A percentile compares a stretch with the other conserved stretches of the same genome.
Conservation (phyloP, 176 grass and related monocot genomes). For the Oryza nivara region DNA sequence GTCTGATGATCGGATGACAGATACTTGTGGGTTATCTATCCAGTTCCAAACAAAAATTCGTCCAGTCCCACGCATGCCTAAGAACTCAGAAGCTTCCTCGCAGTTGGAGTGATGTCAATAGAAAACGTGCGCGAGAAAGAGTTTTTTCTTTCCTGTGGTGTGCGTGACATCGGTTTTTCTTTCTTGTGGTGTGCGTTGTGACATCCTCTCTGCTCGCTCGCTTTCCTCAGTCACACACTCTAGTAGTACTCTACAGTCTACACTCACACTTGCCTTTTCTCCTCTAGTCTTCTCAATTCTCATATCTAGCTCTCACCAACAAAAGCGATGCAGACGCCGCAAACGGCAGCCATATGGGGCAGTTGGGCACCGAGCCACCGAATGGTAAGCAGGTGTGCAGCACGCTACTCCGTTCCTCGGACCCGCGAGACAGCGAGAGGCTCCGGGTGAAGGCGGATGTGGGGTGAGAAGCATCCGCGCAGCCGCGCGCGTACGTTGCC, state of each 20-base stretch:
- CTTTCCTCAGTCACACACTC: too few species aligned
- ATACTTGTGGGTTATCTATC: neutral
- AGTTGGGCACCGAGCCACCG: too few species aligned
- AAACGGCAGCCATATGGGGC: too few species aligned
- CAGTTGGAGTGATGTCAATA: too few species aligned
- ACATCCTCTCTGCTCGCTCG: neutral
- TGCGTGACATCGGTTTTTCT: neutral
- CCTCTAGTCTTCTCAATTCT: too few species aligned
- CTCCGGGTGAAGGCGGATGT: neutral
- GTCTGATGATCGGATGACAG: neutral
- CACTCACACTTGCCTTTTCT: slow-evolving; percentile 6
- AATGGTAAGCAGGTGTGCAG: too few species aligned
- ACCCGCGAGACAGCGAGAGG: neutral
- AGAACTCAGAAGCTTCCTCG: slow-evolving; percentile 39
- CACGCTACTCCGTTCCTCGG: neutral
- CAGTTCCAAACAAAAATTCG: neutral
- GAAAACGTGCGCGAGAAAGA: neutral
- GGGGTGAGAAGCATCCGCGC: slow-evolving; percentile 23
- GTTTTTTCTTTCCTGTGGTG: neutral
- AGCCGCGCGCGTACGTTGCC: slow-evolving; percentile 27
- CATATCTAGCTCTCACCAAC: neutral
- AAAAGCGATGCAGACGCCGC: neutral
- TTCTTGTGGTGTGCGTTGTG: neutral
- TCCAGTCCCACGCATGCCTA: neutral
- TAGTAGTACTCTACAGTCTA: neutral